phyloP scores from a whole-genome alignment of 192 early-diverging fungal species.

The Coemansia umbellata region DNA sequence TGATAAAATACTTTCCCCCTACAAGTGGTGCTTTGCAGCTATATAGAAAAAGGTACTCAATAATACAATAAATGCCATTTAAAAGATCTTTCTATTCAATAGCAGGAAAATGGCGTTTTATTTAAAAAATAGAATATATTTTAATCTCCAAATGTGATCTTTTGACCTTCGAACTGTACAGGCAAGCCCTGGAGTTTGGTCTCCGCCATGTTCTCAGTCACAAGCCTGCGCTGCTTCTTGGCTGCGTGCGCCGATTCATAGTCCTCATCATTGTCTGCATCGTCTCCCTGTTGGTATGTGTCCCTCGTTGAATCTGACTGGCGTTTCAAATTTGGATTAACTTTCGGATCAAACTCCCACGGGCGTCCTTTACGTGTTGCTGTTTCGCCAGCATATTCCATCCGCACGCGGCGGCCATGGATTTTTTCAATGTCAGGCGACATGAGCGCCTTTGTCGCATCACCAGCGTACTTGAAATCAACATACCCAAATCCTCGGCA shows the following conservation, averaged over 20 bases:
- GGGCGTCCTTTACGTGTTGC: conserved; percentile 65
- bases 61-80: not conserved
- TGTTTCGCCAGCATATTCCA: conserved; percentile 67
- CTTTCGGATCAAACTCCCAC: conserved; percentile 53
- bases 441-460: conserved; percentile 61
- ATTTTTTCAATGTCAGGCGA: conserved; percentile 54
- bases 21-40: not conserved
- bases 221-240: conserved; percentile 28
- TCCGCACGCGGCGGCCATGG: conserved; percentile 55
- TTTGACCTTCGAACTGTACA: conserved; percentile 63
- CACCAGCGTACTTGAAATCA: conserved; percentile 60
- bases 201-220: conserved; percentile 46
- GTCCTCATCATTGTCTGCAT: conserved; percentile 25
- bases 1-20: not conserved
- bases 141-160: conserved; percentile 60
- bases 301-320: conserved; percentile 6
- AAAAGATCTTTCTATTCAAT: no score
- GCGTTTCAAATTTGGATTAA: conserved; percentile 14
- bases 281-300: no score
- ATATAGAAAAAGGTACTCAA: not conserved
- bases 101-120: not conserved
- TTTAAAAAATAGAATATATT: not conserved
- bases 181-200: conserved; percentile 47
- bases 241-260: conserved; percentile 9
- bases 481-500: conserved; percentile 76